Evolutionary conservation across 2,329 filamentous ascomycete species (phyloP).

Genomic region (Colletotrichum sp.): DNA sequence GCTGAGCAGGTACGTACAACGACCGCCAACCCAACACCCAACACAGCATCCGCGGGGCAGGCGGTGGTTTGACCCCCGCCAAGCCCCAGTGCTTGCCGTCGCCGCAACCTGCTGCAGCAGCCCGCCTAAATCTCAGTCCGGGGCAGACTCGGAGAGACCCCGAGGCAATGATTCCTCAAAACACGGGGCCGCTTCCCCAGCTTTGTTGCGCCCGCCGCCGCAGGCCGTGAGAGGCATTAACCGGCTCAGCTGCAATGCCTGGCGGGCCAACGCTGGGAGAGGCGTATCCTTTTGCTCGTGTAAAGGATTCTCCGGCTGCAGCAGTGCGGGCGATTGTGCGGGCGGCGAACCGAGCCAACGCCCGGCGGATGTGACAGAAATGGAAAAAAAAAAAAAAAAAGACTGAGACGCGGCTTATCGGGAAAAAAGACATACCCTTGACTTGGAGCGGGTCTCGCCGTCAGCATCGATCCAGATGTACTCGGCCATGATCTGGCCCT

Average conservation of each 20-base stretch:
- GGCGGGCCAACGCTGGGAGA: not conserved
- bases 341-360: not conserved
- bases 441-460: conserved; percentile 90
- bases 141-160: not conserved
- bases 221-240: not conserved
- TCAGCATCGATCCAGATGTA: conserved; percentile 94
- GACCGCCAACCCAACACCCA: not conserved
- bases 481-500: conserved; percentile 87
- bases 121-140: not conserved
- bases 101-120: not conserved
- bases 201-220: not conserved
- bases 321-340: not conserved
- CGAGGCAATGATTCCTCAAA: not conserved
- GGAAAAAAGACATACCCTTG: conserved; percentile 73
- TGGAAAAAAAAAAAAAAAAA: conserved; percentile 22
- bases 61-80: conserved; percentile 15
- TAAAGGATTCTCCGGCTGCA: not conserved
- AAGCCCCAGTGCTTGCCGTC: conserved; percentile 12
- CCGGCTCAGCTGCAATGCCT: not conserved
- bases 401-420: conserved; percentile 19
- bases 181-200: not conserved
- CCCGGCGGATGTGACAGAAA: not conserved
- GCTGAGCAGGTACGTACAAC: conserved; percentile 7
- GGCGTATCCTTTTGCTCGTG: not conserved
- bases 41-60: not conserved